A percentile compares a stretch with the other conserved stretches of the same genome.
Evolutionary conservation across 139 green algal genomes (phyloP).

Genomic region (Volvox reticuliferus): DNA sequence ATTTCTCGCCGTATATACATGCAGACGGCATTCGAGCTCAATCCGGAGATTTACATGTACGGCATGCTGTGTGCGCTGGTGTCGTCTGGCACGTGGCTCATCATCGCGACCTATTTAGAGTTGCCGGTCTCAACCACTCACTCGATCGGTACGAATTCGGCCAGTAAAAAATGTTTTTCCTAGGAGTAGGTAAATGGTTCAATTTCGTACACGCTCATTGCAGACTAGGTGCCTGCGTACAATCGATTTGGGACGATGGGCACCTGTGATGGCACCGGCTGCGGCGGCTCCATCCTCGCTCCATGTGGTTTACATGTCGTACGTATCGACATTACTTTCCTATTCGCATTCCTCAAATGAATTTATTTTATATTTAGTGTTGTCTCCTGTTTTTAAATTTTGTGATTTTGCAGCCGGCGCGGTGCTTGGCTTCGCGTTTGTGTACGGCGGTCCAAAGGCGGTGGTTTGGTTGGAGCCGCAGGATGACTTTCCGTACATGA

Average conservation of each 20-base stretch:
- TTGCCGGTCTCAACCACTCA: conserved; percentile 81
- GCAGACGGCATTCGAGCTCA: not conserved
- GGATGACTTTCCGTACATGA: conserved; percentile 53
- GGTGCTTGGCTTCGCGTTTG: conserved; percentile 64
- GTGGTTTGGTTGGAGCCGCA: conserved; percentile 54
- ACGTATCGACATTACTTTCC: too few relatives aligned
- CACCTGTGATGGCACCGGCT: too few relatives aligned
- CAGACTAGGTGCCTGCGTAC: too few relatives aligned
- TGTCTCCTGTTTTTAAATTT: too few relatives aligned
- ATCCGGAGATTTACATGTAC: conserved; percentile 35
- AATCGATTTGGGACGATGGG: too few relatives aligned
- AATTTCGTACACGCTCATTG: too few relatives aligned
- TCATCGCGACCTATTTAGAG: conserved; percentile 70
- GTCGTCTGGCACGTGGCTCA: conserved; percentile 57
- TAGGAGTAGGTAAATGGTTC: too few relatives aligned
- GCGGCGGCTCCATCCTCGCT: too few relatives aligned
- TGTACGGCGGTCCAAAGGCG: conserved; percentile 50
- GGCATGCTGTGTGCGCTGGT: conserved; percentile 59
- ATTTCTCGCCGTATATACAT: not conserved
- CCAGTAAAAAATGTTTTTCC: too few relatives aligned
- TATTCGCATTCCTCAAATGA: too few relatives aligned
- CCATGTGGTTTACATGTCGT: too few relatives aligned
- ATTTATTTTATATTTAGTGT: too few relatives aligned
- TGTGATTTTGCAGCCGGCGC: conserved; percentile 52
- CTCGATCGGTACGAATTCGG: conserved; percentile 50